phyloP scores from a whole-genome alignment of 1,284 basidiomycete genomes.

The Schizophyllum amplum region DNA sequence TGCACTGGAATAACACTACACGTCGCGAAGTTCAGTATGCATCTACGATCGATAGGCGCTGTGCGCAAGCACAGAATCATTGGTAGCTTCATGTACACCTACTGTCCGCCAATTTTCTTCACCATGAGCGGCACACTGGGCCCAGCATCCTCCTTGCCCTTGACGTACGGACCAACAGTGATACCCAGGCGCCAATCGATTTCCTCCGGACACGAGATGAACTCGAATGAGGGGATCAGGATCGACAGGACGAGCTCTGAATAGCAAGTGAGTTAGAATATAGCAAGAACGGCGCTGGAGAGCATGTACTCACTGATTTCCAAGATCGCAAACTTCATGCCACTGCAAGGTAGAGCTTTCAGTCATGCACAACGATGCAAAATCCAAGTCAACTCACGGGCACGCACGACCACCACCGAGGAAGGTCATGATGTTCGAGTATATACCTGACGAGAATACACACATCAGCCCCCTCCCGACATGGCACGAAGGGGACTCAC shows the following conservation, averaged over 20 bases:
- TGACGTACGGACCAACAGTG: constrained; percentile 3
- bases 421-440: constrained; percentile 11
- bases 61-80: too few species aligned
- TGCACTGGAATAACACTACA: too few species aligned
- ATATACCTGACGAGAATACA: constrained; percentile 13
- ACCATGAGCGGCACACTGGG: not conserved
- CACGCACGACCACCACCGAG: constrained; percentile 9
- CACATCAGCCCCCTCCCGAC: constrained; percentile 27
- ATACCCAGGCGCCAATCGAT: constrained; percentile 9
- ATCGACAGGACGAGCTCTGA: constrained; percentile 16
- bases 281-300: not conserved
- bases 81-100: too few species aligned
- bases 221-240: constrained; percentile 18
- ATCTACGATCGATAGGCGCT: too few species aligned
- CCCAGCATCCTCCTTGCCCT: constrained; percentile 6
- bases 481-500: constrained; percentile 25
- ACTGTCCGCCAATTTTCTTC: not conserved
- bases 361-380: too few species aligned
- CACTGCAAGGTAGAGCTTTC: constrained; percentile 1
- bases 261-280: not conserved
- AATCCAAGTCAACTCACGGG: constrained; percentile 3
- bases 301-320: constrained; percentile 6
- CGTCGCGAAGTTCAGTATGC: too few species aligned
- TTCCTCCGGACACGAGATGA: constrained; percentile 8
- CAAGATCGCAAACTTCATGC: constrained; percentile 10